Conservation (phyloP, 2,329 filamentous ascomycete species). For the Didymosphaeria variabile region DNA sequence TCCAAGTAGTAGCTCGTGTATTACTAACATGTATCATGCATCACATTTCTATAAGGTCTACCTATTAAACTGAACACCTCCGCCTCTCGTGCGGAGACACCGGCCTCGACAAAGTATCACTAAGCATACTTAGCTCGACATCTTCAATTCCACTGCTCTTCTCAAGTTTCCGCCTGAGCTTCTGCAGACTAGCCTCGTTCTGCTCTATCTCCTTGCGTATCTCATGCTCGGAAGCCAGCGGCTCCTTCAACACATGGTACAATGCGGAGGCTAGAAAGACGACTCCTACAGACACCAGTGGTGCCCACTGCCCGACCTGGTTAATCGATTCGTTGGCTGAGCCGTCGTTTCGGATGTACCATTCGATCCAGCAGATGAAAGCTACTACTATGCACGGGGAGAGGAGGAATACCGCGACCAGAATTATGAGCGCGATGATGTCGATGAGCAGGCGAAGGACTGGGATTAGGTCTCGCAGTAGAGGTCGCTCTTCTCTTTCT, state of each 20-base stretch:
- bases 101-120: neutral
- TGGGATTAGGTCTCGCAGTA: neutral
- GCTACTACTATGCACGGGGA: slow-evolving; percentile 19
- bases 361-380: slow-evolving; percentile 25
- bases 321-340: slow-evolving; percentile 19
- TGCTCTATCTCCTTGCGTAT: slow-evolving; percentile 3
- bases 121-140: neutral
- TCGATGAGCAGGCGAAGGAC: slow-evolving; percentile 6
- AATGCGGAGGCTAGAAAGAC: slow-evolving; percentile 16
- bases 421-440: slow-evolving; percentile 11
- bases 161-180: slow-evolving; percentile 1
- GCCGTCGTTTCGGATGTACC: slow-evolving; percentile 26
- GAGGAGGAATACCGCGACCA: slow-evolving; percentile 17
- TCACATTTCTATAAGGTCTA: too few species aligned
- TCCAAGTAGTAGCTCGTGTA: too few species aligned
- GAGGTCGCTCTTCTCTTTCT: slow-evolving; percentile 1
- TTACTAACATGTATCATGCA: too few species aligned
- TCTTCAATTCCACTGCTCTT: neutral
- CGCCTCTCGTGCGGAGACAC: neutral
- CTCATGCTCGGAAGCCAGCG: slow-evolving; percentile 2
- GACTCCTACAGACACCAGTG: slow-evolving; percentile 15
- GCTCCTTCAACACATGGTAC: slow-evolving; percentile 12
- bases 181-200: neutral
- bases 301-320: slow-evolving; percentile 23
- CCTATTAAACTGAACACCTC: neutral